Percentiles rank a stretch among this genome's conserved stretches.
Evolutionary conservation across 169 alveolate species (phyloP).

Genomic region (Theileria luwenshuni): DNA sequence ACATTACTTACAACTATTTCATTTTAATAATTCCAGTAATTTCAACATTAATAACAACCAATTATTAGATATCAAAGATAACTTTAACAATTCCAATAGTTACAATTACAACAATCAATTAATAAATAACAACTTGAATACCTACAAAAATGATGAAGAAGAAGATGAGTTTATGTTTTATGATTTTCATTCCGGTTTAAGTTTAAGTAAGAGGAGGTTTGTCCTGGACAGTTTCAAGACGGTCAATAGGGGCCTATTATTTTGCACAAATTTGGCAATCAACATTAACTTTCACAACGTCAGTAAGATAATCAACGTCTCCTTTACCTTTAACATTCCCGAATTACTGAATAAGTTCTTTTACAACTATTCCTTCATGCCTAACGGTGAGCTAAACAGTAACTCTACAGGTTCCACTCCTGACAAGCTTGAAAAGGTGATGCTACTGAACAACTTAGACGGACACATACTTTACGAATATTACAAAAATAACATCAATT

Average conservation of each 20-base stretch:
- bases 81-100: too few species aligned
- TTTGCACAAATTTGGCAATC: conserved; percentile 50
- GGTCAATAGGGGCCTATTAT: conserved; percentile 38
- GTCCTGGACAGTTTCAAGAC: conserved; percentile 42
- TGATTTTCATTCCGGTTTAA: conserved; percentile 53
- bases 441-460: conserved; percentile 53
- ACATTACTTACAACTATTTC: conserved; percentile 14
- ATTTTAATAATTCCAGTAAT: not conserved
- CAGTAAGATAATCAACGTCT: conserved; percentile 51
- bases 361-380: conserved; percentile 25
- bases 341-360: conserved; percentile 32
- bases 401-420: not conserved
- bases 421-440: conserved; percentile 1
- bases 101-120: not conserved
- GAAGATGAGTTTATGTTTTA: conserved; percentile 1
- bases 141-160: not conserved
- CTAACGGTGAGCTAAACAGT: conserved; percentile 21
- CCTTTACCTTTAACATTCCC: conserved; percentile 10
- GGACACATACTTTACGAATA: conserved; percentile 59
- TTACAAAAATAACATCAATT: conserved; percentile 17
- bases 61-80: too few species aligned
- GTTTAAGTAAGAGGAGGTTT: conserved; percentile 54
- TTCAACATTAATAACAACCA: not conserved
- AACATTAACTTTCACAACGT: conserved; percentile 43
- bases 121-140: not conserved